Evolutionary conservation across 768 basidiomycete species (phyloP).

Genomic region (Boletus subparvulus): DNA sequence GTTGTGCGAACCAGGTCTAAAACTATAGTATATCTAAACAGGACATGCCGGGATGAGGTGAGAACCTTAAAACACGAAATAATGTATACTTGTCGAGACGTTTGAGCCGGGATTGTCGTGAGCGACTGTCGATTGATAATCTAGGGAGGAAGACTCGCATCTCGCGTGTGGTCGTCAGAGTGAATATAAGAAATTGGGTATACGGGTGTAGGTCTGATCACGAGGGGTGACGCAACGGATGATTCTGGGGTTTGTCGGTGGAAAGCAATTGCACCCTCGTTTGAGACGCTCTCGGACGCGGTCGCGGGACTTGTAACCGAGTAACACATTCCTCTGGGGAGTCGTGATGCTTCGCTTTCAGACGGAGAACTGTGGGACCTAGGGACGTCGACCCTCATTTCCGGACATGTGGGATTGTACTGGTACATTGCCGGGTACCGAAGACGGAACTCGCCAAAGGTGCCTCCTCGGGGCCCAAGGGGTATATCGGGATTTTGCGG

Average conservation of each 20-base stretch:
- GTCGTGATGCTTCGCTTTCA: conserved; percentile 10
- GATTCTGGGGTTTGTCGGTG: conserved; percentile 3
- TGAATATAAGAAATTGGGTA: conserved; percentile 28
- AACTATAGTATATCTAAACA: conserved; percentile 18
- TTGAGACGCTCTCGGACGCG: conserved; percentile 3
- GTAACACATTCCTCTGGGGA: conserved; percentile 11
- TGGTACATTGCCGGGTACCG: conserved; percentile 8
- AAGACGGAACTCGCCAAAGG: conserved; percentile 9
- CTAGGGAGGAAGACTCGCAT: conserved; percentile 1
- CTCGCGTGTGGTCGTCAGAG: conserved; percentile 2
- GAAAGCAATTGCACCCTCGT: neutral
- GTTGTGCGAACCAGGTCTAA: neutral
- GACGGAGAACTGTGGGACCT: conserved; percentile 2
- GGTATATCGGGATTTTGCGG: conserved; percentile 11
- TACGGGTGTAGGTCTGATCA: conserved; percentile 30
- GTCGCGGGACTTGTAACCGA: conserved; percentile 6
- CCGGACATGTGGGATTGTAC: conserved; percentile 4
- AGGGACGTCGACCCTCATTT: conserved; percentile 3
- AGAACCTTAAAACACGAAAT: conserved; percentile 11
- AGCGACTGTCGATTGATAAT: neutral
- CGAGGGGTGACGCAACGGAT: conserved; percentile 15
- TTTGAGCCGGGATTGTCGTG: neutral
- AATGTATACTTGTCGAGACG: neutral
- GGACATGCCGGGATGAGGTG: conserved; percentile 3
- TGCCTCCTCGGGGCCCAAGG: conserved; percentile 3